Base-by-base conservation (phyloP, 108 stramenopile species). In the Pseudonitzschia delicatissima region DNA sequence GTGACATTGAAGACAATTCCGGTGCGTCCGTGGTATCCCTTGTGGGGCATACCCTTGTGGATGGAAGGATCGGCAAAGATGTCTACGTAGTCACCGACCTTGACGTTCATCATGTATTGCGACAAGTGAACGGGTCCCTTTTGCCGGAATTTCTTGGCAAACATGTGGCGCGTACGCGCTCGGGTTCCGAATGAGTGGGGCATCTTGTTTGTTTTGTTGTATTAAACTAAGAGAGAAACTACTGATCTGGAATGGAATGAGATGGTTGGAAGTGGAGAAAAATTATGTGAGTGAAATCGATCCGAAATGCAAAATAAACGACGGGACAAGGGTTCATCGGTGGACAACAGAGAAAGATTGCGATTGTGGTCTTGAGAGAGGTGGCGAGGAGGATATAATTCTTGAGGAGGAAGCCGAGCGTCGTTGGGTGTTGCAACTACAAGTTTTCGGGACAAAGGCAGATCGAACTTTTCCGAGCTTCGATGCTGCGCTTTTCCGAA, bases 1-100 rank as follows among this genome's bases (percentile, higher is more conserved):
- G 97, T 98, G 33, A 99, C 95, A 72, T 99, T 98, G 94, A 96
- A 99, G 50, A 99, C 88, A 39, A 98, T 93, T 45, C 99, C 99
- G 42, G 99, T 99, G 47, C 98, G 95, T 71, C 99, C 99, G 78
- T 99, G 99, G 94, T 98, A 99, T 85, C 88, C 83, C 88, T 98
- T 98, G 96, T 96, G 94, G 55, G 99, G 99, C 99, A 99, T 99
- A 85, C 99, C 99, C 91, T 98, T 98, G 89, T 98, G 98, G 65
- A 96, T 80, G 70, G 96, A 90, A 18, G 97, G 91, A 84, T 99
- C 86, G 69, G 93, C 96, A 68, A 96, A 96, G 85, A 99, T 98
- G 73, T 99, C 99, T 4, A 99, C 99, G 80, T 96, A 96, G 82
- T 99, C 99, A 31, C 99, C 99, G 18, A 96, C 83, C 96, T 98